Percentiles rank a stretch among this genome's conserved stretches.
These are phyloP conservation scores for Salix suchowensis DNA, from an alignment of 345 rosid species.

Conservation along the genomic window DNA sequence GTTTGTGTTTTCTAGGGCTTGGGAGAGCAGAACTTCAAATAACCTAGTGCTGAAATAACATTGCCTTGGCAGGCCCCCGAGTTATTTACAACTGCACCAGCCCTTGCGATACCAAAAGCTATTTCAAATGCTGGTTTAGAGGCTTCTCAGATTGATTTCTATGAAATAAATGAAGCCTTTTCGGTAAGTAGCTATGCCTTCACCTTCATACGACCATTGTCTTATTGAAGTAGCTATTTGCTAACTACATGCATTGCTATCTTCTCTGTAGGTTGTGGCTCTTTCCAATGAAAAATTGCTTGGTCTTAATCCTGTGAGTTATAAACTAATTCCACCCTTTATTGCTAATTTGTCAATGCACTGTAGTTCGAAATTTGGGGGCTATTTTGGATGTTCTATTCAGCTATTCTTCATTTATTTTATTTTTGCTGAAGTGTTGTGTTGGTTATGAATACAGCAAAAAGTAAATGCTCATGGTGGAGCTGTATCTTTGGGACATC, in stretches of 20 bases:
- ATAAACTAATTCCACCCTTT: neutral
- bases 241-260: neutral
- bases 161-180: conserved; percentile 35
- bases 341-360: neutral
- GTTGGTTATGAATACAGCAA: conserved; percentile 9
- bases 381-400: neutral
- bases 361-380: neutral
- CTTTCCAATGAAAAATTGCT: conserved; percentile 30
- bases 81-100: conserved; percentile 26
- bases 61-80: conserved; percentile 17
- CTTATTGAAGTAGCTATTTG: neutral
- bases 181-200: conserved; percentile 14
- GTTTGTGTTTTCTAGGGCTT: neutral
- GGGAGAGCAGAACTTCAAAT: neutral
- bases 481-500: conserved; percentile 34
- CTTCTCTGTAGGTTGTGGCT: conserved; percentile 24
- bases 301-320: conserved; percentile 24
- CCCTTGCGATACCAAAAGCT: conserved; percentile 32
- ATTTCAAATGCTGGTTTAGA: conserved; percentile 28
- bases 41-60: neutral
- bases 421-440: neutral
- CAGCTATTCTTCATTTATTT: neutral
- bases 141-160: conserved; percentile 21
- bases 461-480: conserved; percentile 29
- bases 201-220: neutral